Conservation (phyloP, 805 yeast species). For the Maudiozyma serrabonitensis region DNA sequence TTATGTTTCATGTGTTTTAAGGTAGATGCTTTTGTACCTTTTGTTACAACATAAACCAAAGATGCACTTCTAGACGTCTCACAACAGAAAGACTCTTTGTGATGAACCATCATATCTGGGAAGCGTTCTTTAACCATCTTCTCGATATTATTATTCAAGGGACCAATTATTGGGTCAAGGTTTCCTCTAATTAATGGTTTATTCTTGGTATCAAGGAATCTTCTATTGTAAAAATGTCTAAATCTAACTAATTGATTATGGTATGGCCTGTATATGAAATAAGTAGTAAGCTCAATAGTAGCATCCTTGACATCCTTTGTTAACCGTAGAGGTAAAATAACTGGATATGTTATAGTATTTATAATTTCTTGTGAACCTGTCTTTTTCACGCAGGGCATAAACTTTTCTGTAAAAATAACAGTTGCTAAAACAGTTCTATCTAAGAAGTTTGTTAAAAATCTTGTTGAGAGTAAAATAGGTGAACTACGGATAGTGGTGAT, state of each 20-base stretch:
- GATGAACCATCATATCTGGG: conserved; percentile 37
- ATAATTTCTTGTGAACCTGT: conserved; percentile 41
- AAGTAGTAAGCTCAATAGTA: conserved; percentile 24
- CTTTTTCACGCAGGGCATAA: conserved; percentile 51
- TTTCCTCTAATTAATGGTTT: conserved; percentile 54
- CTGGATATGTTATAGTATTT: conserved; percentile 43
- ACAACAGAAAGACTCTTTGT: conserved; percentile 39
- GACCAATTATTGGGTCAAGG: conserved; percentile 52
- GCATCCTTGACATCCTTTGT: conserved; percentile 30
- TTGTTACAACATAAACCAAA: conserved; percentile 33
- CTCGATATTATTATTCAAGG: conserved; percentile 48
- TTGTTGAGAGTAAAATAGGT: conserved; percentile 28
- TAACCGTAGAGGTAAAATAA: conserved; percentile 34
- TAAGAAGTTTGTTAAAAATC: conserved; percentile 37
- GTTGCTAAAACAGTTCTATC: conserved; percentile 48
- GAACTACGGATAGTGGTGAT: conserved; percentile 23
- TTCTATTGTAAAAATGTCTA: conserved; percentile 42
- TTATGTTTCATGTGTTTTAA: neutral
- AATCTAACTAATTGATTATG: conserved; percentile 37
- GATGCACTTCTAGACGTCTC: conserved; percentile 47
- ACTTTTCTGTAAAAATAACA: conserved; percentile 47
- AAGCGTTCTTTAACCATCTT: conserved; percentile 35
- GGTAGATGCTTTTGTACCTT: conserved; percentile 20
- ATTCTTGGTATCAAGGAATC: conserved; percentile 48
- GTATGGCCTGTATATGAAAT: conserved; percentile 38